These are phyloP conservation scores for Ilyonectria sp. DNA, from an alignment of 2,329 filamentous ascomycete species.

Conservation along the genomic window DNA sequence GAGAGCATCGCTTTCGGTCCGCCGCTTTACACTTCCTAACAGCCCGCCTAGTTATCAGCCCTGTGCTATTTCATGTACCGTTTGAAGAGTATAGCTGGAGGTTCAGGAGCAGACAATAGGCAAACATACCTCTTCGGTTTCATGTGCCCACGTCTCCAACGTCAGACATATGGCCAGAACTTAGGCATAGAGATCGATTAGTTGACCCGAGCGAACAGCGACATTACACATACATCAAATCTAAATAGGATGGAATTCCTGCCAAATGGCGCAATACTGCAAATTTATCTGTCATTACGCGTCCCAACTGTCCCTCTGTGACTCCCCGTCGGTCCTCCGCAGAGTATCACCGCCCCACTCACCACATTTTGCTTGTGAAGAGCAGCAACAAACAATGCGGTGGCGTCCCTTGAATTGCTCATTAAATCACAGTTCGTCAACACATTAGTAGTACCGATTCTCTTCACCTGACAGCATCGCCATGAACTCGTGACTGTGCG, in stretches of 20 bases:
- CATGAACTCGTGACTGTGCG: background rate
- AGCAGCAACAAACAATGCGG: background rate
- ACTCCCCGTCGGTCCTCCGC: background rate
- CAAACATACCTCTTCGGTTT: fast-evolving
- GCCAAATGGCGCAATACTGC: background rate
- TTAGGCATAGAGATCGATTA: too few species aligned
- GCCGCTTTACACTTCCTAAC: background rate
- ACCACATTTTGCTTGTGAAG: background rate
- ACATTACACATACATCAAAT: too few species aligned
- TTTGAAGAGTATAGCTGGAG: too few species aligned
- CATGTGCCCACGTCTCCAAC: background rate
- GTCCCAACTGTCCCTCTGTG: background rate
- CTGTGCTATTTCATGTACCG: background rate
- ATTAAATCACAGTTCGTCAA: background rate
- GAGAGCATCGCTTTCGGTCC: background rate
- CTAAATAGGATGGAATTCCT: background rate
- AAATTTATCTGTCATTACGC: background rate
- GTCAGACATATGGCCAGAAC: background rate
- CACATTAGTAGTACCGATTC: background rate
- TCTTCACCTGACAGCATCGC: background rate
- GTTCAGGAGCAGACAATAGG: background rate
- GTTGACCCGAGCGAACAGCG: too few species aligned
- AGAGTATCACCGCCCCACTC: background rate
- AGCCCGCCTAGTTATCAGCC: background rate
- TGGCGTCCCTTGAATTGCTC: background rate